Evolutionary conservation across 768 basidiomycete species (phyloP).

Genomic region (Saitozyma podzolica): DNA sequence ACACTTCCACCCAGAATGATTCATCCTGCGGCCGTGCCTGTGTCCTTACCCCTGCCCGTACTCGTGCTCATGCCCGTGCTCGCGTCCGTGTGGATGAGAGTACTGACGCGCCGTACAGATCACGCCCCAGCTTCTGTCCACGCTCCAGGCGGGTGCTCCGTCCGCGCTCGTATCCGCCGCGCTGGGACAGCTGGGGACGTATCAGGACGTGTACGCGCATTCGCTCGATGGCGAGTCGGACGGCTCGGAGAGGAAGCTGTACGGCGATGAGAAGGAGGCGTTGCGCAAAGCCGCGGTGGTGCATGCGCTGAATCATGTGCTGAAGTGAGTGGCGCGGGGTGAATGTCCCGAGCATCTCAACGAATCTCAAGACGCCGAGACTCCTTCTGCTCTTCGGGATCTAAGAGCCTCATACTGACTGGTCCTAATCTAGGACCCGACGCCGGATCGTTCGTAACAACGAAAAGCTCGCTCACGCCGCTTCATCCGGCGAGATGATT

Average conservation of each 20-base stretch:
- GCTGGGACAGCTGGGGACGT: constrained; percentile 60
- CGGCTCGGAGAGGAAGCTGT: constrained; percentile 35
- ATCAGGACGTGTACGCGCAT: constrained; percentile 76
- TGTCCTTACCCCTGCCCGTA: too few species aligned
- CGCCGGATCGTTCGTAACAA: constrained; percentile 89
- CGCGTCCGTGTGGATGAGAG: too few species aligned
- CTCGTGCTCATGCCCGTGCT: too few species aligned
- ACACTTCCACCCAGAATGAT: too few species aligned
- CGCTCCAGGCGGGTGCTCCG: constrained; percentile 57
- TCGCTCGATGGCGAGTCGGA: constrained; percentile 62
- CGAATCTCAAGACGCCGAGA: neutral
- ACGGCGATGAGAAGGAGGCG: constrained; percentile 58
- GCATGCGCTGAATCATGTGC: constrained; percentile 84
- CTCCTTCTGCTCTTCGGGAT: neutral
- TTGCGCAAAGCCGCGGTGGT: constrained; percentile 71
- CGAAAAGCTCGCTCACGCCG: constrained; percentile 74
- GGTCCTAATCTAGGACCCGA: constrained; percentile 67
- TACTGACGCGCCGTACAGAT: constrained; percentile 23
- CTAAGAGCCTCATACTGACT: neutral
- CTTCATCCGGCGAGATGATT: constrained; percentile 56
- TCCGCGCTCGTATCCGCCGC: constrained; percentile 56
- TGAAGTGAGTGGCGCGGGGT: constrained; percentile 62
- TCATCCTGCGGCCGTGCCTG: too few species aligned
- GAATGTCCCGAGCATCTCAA: too few species aligned
- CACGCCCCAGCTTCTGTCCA: constrained; percentile 55